These are phyloP conservation scores for Aegilops longissima DNA, from an alignment of 176 grass and related monocot species.

Conservation along the genomic window DNA sequence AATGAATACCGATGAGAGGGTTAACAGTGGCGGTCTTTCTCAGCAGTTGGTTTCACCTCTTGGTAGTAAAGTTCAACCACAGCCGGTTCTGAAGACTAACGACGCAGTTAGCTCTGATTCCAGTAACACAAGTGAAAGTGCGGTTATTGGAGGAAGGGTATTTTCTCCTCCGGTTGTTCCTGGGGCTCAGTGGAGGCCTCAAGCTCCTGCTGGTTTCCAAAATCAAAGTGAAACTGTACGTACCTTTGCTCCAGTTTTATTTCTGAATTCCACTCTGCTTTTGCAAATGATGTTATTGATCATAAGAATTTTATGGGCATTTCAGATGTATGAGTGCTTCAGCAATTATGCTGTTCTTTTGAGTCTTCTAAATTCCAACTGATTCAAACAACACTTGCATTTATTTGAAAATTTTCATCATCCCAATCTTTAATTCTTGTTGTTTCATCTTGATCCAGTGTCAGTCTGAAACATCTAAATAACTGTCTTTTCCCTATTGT, in stretches of 20 bases:
- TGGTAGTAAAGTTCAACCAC: slow-evolving; percentile 64
- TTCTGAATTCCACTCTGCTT: background rate
- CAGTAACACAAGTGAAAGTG: slow-evolving; percentile 45
- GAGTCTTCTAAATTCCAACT: background rate
- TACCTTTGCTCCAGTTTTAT: slow-evolving; percentile 3
- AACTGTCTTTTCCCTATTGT: background rate
- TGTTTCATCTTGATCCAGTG: background rate
- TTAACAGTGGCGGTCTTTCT: slow-evolving; percentile 43
- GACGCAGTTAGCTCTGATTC: slow-evolving; percentile 61
- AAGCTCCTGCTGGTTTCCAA: slow-evolving; percentile 64
- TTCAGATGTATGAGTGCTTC: background rate
- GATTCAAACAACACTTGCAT: background rate
- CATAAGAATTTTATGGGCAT: background rate
- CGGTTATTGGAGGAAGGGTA: slow-evolving; percentile 66
- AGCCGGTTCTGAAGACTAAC: slow-evolving; percentile 50
- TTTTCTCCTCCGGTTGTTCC: slow-evolving; percentile 71
- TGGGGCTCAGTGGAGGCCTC: slow-evolving; percentile 80
- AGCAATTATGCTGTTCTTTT: background rate
- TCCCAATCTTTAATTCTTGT: slow-evolving; percentile 16
- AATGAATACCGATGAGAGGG: slow-evolving; percentile 47
- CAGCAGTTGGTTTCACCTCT: slow-evolving; percentile 64
- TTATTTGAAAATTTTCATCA: background rate
- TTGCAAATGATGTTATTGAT: slow-evolving; percentile 29
- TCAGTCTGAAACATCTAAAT: slow-evolving; percentile 22
- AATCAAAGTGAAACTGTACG: slow-evolving; percentile 86